These are phyloP conservation scores for Leavenworthia alabamica DNA, from an alignment of 345 rosid genomes.

Conservation along the genomic window DNA sequence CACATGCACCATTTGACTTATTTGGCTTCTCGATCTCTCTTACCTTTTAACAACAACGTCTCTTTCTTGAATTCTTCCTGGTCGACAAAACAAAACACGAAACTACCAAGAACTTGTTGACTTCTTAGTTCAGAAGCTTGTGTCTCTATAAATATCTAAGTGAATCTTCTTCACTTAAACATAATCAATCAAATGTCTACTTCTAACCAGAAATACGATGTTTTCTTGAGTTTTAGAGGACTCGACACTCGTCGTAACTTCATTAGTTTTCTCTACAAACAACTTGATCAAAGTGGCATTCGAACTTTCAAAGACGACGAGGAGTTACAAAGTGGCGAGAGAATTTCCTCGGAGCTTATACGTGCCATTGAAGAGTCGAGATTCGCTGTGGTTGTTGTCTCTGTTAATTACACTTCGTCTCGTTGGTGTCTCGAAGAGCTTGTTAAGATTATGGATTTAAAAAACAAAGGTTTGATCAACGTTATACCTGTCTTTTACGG, in stretches of 20 bases:
- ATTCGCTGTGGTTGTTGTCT: constrained; percentile 24
- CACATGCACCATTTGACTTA: too few relatives aligned
- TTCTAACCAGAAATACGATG: not conserved
- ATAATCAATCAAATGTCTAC: constrained; percentile 8
- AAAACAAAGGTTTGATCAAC: not conserved
- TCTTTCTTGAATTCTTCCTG: too few relatives aligned
- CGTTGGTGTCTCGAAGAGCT: constrained; percentile 28
- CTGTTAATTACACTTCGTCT: constrained; percentile 18
- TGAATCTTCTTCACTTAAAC: too few relatives aligned
- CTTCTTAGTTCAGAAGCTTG: too few relatives aligned
- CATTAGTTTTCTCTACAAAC: constrained; percentile 19
- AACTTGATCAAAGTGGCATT: not conserved
- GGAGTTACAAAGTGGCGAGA: constrained; percentile 9
- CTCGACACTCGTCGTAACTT: constrained; percentile 23
- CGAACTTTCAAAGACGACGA: constrained; percentile 24
- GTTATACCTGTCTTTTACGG: constrained; percentile 30
- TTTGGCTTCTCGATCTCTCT: too few relatives aligned
- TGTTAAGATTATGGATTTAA: constrained; percentile 15
- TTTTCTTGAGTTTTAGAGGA: constrained; percentile 33
- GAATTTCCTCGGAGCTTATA: constrained; percentile 13
- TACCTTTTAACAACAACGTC: too few relatives aligned
- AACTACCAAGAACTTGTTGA: too few relatives aligned
- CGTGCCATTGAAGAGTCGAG: constrained; percentile 23
- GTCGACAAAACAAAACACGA: too few relatives aligned
- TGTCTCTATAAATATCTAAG: too few relatives aligned